phyloP scores from a whole-genome alignment of 2,329 filamentous ascomycete genomes.

The Botrytis byssoidea region DNA sequence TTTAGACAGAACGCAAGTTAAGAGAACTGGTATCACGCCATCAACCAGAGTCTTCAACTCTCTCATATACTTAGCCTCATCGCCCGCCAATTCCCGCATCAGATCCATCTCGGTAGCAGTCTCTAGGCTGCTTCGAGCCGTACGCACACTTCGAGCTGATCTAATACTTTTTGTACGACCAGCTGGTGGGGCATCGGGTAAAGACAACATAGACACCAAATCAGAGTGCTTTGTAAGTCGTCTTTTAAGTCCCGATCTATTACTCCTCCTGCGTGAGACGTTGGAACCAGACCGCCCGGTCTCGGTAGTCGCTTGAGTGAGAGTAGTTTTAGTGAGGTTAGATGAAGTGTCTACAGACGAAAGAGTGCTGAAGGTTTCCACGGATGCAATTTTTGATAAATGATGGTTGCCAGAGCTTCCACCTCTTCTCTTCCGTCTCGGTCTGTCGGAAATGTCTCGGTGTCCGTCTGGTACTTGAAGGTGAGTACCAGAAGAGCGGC shows the following conservation, averaged over 20 bases:
- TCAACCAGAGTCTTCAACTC: conserved; percentile 92
- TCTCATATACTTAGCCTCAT: conserved; percentile 84
- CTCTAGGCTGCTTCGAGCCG: conserved; percentile 63
- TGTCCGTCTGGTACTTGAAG: conserved; percentile 23
- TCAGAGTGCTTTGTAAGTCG: conserved; percentile 90
- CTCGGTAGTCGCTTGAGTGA: conserved; percentile 42
- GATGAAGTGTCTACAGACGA: conserved; percentile 31
- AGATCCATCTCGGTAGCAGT: conserved; percentile 72
- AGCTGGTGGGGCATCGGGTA: conserved; percentile 57
- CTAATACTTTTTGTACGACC: conserved; percentile 66
- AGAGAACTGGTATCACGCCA: conserved; percentile 87
- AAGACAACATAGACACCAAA: conserved; percentile 85
- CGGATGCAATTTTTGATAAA: conserved; percentile 38
- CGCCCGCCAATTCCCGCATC: conserved; percentile 74
- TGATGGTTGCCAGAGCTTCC: conserved; percentile 33
- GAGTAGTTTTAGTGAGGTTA: conserved; percentile 41
- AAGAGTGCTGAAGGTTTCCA: conserved; percentile 33
- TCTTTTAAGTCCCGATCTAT: conserved; percentile 47
- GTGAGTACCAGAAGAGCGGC: conserved; percentile 19
- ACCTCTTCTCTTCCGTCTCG: conserved; percentile 25
- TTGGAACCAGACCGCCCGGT: conserved; percentile 30
- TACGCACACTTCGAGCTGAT: conserved; percentile 76
- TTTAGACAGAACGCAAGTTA: conserved; percentile 78
- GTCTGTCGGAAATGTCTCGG: conserved; percentile 20
- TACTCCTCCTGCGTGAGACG: conserved; percentile 34